Conservation (phyloP, 139 green algal genomes). For the Coccomyxa sp. region DNA sequence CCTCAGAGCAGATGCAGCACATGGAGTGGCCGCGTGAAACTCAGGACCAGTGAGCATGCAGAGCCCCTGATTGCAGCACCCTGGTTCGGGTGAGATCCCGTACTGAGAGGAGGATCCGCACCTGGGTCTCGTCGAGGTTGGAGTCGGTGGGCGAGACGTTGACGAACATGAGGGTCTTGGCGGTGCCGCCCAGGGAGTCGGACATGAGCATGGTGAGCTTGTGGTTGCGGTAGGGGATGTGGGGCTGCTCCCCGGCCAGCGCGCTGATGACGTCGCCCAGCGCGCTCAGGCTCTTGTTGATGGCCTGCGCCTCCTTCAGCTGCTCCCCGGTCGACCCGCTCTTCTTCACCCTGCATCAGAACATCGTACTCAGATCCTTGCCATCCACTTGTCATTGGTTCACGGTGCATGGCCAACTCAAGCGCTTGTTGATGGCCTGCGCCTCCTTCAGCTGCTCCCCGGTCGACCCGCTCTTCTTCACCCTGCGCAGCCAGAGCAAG, state of each 20-base stretch:
- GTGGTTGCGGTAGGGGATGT: slow-evolving; percentile 97
- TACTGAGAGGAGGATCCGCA: too few species aligned
- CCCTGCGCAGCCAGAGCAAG: too few species aligned
- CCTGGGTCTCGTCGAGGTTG: slow-evolving; percentile 90
- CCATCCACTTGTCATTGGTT: too few species aligned
- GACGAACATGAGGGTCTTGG: slow-evolving; percentile 78
- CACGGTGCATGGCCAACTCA: slow-evolving; percentile 93
- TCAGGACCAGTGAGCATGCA: too few species aligned
- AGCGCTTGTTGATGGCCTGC: slow-evolving; percentile 98
- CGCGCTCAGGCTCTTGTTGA: slow-evolving; percentile 97
- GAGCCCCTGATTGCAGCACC: too few species aligned
- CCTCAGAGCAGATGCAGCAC: too few species aligned
- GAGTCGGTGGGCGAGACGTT: slow-evolving; percentile 80
- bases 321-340: slow-evolving; percentile 78
- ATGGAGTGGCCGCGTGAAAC: too few species aligned
- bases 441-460: slow-evolving; percentile 97
- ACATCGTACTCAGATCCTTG: too few species aligned
- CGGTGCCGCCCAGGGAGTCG: slow-evolving; percentile 79
- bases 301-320: slow-evolving; percentile 96
- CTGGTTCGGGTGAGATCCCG: too few species aligned
- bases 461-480: slow-evolving; percentile 90
- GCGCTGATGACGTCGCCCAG: slow-evolving; percentile 96
- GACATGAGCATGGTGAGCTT: slow-evolving; percentile 99
- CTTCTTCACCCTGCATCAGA: slow-evolving; percentile 91
- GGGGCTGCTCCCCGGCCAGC: slow-evolving; percentile 72